phyloP scores from a whole-genome alignment of 192 early-diverging fungal species.

The Podila horticola region DNA sequence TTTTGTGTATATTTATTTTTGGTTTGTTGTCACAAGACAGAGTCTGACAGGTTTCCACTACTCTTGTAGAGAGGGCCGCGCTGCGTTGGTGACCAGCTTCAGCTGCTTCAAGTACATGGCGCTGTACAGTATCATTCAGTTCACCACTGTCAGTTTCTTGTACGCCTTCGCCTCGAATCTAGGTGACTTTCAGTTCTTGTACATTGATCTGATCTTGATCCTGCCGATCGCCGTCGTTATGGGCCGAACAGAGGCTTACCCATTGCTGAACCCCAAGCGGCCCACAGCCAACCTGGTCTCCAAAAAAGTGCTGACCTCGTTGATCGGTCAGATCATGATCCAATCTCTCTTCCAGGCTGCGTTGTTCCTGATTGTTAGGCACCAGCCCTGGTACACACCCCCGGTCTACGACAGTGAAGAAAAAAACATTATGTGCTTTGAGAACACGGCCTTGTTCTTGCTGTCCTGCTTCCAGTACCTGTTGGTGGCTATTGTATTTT shows the following conservation, averaged over 20 bases:
- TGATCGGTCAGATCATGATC: conserved; percentile 90
- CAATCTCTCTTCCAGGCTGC: conserved; percentile 83
- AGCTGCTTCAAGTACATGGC: conserved; percentile 99
- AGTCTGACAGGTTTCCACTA: too few relatives aligned
- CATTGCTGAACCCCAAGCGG: conserved; percentile 75
- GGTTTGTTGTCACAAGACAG: background rate
- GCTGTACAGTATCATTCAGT: conserved; percentile 96
- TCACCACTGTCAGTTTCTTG: conserved; percentile 91
- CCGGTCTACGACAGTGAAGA: conserved; percentile 71
- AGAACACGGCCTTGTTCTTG: conserved; percentile 94
- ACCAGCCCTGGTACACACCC: conserved; percentile 74
- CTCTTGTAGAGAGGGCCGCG: conserved; percentile 83
- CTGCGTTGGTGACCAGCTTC: conserved; percentile 96
- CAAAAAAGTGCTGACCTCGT: conserved; percentile 88
- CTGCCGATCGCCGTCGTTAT: conserved; percentile 88
- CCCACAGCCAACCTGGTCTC: conserved; percentile 93
- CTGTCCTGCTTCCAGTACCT: conserved; percentile 95
- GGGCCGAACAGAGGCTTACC: conserved; percentile 89
- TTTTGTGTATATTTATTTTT: background rate
- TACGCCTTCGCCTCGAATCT: conserved; percentile 90
- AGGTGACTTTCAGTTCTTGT: conserved; percentile 96
- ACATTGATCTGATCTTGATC: conserved; percentile 93
- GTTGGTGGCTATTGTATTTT: conserved; percentile 89
- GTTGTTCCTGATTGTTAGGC: conserved; percentile 75
- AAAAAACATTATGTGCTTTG: conserved; percentile 79